Evolutionary conservation across 371 early-diverging fungal genomes (phyloP), one percentile per base, ranked within the genome.

Genomic region (Parasitella parasitica): DNA sequence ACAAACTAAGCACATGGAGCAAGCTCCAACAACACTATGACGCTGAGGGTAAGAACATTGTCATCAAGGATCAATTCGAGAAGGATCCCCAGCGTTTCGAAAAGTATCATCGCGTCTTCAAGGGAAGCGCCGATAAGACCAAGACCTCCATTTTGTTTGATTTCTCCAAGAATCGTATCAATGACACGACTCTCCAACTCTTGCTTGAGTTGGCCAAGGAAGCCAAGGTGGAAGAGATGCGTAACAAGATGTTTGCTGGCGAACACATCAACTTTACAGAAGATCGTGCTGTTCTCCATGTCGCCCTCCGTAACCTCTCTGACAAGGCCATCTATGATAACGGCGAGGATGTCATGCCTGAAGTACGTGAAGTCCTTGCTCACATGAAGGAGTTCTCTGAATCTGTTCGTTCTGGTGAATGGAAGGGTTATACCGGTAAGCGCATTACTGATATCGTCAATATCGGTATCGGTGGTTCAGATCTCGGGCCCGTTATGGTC

Each of bases 391-490:
- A 84, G 54, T 92, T 93, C 59, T 86, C 91, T 7, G 89, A 95
- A 54, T 74, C 82, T 15, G 87, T 99, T 66, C 90, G 97, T 30
- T 86, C 87, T 27, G 97, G 98, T 39, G 79, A 77, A 57, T 95
- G 99, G 95, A 92, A 85, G 73, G 97, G 99, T 32, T 95, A 93
- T 72, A 95, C 98, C 26, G 98, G 98, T 69, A 89, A 97, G 78
- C 69, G 75, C 38, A 94, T 99, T 69, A 93, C 93, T 46, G 96
- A 96, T 66, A 80, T 99, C 36, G 95, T 99, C 72, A 98, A 98
- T 84, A 98, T 99, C 76, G 99, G 99, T 72, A 99, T 99, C 71
- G 99, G 99, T 71, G 99, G 99, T 70, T 97, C 97, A n/a, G 99
- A 99, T 79, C 86, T 99, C 49, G 99, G 99, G 30, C 99, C 99